A percentile compares a stretch with the other conserved stretches of the same genome.
phyloP scores from a whole-genome alignment of 2,329 filamentous ascomycete species.

The Ciborinia camelliae region DNA sequence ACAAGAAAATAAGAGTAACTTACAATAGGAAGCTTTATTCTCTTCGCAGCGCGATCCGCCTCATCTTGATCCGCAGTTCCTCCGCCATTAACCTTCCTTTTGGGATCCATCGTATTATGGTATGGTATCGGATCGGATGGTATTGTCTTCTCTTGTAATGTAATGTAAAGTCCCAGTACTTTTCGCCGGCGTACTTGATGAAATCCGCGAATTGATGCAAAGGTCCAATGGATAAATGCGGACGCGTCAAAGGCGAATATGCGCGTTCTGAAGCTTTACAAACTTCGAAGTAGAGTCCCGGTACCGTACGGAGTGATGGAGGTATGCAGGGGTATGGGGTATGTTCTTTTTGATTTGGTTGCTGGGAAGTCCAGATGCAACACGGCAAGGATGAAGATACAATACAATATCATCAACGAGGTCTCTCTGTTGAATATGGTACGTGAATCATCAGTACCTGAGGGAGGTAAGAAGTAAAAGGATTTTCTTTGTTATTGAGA shows the following conservation, averaged over 20 bases:
- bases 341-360: slow-evolving; percentile 6
- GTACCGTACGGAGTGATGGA: too few relatives aligned
- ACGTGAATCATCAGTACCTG: slow-evolving; percentile 8
- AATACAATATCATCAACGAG: slow-evolving; percentile 7
- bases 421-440: not conserved
- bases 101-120: slow-evolving; percentile 40
- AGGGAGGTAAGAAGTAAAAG: not conserved
- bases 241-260: slow-evolving; percentile 19
- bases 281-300: slow-evolving; percentile 18
- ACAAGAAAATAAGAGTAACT: slow-evolving; percentile 37
- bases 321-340: slow-evolving; percentile 20
- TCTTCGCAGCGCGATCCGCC: slow-evolving; percentile 54
- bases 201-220: slow-evolving; percentile 18
- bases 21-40: slow-evolving; percentile 54
- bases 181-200: not conserved
- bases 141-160: not conserved
- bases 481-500: too few relatives aligned
- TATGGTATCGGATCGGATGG: slow-evolving; percentile 3
- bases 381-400: slow-evolving; percentile 15
- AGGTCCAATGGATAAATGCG: slow-evolving; percentile 4
- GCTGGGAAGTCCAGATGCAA: not conserved
- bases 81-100: slow-evolving; percentile 50
- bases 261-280: slow-evolving; percentile 18
- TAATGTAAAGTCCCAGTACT: not conserved
- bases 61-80: slow-evolving; percentile 46